Conservation (phyloP, 371 early-diverging fungal species). For the Mortierella sp. region DNA sequence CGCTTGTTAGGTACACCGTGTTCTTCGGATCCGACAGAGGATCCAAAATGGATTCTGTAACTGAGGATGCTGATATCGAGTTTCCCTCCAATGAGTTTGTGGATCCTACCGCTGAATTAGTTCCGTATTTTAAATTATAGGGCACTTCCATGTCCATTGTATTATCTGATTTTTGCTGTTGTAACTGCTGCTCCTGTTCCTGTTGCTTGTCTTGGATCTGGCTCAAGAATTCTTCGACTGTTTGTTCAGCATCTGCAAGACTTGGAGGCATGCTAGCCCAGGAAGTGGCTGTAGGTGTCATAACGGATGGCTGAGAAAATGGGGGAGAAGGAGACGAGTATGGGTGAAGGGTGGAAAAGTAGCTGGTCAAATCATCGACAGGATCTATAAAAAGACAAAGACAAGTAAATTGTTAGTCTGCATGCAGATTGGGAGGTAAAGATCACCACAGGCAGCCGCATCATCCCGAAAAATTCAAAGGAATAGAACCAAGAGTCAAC, state of each 20-base stretch:
- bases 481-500: not conserved
- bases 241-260: conserved; percentile 24
- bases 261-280: conserved; percentile 32
- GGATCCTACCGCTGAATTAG: not conserved
- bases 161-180: not conserved
- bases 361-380: conserved; percentile 33
- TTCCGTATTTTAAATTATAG: too few species aligned
- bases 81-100: not conserved
- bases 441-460: not conserved
- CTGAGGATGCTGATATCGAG: not conserved
- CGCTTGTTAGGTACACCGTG: conserved; percentile 61
- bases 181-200: not conserved
- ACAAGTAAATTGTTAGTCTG: too few species aligned
- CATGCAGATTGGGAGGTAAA: not conserved
- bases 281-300: conserved; percentile 30
- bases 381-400: conserved; percentile 13
- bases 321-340: conserved; percentile 20
- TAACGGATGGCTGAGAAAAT: not conserved
- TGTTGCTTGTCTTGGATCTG: conserved; percentile 17
- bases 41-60: conserved; percentile 6
- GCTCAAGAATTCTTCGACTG: conserved; percentile 31
- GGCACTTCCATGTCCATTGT: not conserved
- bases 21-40: conserved; percentile 21
- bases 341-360: conserved; percentile 42
- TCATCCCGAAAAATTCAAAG: not conserved